Percentiles rank a stretch among this genome's conserved stretches.
Evolutionary conservation across 371 early-diverging fungal genomes (phyloP).

Genomic region (Zychaea mexicana): DNA sequence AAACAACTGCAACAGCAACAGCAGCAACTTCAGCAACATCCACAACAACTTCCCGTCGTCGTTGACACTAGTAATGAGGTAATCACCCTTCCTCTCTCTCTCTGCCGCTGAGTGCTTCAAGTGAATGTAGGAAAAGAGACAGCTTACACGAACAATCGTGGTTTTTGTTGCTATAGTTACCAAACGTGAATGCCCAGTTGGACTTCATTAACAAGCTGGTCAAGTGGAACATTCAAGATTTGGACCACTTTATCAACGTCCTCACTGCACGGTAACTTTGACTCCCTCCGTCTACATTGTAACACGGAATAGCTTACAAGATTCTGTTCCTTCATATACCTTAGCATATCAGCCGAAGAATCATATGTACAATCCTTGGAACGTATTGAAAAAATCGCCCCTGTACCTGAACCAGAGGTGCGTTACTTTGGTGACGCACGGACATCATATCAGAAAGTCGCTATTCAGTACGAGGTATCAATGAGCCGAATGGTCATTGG

Average conservation of each 20-base stretch:
- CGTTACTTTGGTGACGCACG: slow-evolving; percentile 2
- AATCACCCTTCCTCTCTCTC: background rate
- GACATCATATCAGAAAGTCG: slow-evolving; percentile 9
- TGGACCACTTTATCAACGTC: slow-evolving; percentile 17
- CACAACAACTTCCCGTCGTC: background rate
- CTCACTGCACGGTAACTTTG: slow-evolving; percentile 16
- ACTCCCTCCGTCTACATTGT: no score
- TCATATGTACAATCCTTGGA: slow-evolving; percentile 12
- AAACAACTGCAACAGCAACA: background rate
- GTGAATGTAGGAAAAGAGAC: no score
- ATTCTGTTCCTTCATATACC: no score
- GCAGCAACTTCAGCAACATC: background rate
- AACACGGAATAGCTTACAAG: no score
- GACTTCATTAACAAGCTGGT: slow-evolving; percentile 17
- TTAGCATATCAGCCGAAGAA: slow-evolving; percentile 16
- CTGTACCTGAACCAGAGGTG: slow-evolving; percentile 7
- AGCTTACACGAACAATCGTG: no score
- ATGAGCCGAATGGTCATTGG: slow-evolving; percentile 5
- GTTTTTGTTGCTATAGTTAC: background rate
- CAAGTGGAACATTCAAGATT: slow-evolving; percentile 17
- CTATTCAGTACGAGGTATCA: slow-evolving; percentile 4
- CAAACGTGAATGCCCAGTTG: slow-evolving; percentile 17
- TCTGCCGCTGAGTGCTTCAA: slow-evolving; percentile 3
- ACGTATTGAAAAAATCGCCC: slow-evolving; percentile 1
- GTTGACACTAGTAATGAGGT: background rate